These are phyloP conservation scores for Vanrija pseudolonga DNA, from an alignment of 1,284 basidiomycete genomes.

Conservation along the genomic window DNA sequence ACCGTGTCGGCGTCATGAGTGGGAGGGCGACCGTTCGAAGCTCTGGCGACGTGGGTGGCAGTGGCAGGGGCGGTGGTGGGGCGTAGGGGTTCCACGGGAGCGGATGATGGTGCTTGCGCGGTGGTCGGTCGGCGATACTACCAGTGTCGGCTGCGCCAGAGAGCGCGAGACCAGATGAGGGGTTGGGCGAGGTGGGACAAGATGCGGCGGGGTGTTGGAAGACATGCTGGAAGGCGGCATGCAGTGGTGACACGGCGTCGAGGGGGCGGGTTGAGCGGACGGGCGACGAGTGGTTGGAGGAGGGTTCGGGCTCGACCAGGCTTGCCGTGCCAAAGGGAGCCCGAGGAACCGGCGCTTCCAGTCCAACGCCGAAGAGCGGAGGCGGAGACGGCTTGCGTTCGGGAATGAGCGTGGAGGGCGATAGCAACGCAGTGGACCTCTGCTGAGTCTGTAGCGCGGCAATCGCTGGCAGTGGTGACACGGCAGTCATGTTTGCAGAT, in stretches of 20 bases:
- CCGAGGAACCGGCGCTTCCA: background rate
- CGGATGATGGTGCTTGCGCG: conserved; percentile 2
- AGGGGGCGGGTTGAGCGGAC: conserved; percentile 5
- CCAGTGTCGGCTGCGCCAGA: background rate
- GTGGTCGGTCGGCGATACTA: conserved; percentile 2
- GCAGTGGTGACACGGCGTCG: conserved; percentile 1
- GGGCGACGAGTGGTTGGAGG: conserved; percentile 17
- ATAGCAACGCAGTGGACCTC: conserved; percentile 9
- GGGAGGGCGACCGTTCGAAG: conserved; percentile 34
- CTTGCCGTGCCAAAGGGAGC: conserved; percentile 1
- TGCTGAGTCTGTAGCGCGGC: background rate
- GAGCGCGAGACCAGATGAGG: background rate
- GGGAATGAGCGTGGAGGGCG: conserved; percentile 7
- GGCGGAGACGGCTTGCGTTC: no score
- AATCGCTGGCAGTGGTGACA: background rate
- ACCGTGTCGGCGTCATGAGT: conserved; percentile 23
- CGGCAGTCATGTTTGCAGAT: conserved; percentile 10
- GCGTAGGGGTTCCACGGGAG: conserved; percentile 22
- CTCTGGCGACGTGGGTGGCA: conserved; percentile 28
- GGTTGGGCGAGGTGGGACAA: conserved; percentile 12
- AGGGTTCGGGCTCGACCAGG: conserved; percentile 1
- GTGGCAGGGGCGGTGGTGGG: conserved; percentile 9
- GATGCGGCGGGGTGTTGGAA: conserved; percentile 16
- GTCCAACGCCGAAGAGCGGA: no score
- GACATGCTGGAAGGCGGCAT: conserved; percentile 6